phyloP scores from a whole-genome alignment of 129 eudicot genomes.

The Centaurea solstitialis region DNA sequence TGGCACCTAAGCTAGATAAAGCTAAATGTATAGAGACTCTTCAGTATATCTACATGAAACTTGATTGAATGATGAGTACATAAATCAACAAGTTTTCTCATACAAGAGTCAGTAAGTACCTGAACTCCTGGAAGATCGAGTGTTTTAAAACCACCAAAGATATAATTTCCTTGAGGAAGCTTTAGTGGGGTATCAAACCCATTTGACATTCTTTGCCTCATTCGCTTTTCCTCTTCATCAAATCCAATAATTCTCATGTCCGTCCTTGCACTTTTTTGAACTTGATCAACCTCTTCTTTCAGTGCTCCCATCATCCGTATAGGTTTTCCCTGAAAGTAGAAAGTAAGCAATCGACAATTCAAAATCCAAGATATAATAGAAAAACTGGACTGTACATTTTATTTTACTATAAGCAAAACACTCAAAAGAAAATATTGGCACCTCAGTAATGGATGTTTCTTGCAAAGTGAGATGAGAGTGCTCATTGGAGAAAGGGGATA shows the following conservation, averaged over 20 bases:
- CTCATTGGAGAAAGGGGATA: conserved; percentile 71
- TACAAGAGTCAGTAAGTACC: conserved; percentile 36
- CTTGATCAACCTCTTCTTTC: conserved; percentile 74
- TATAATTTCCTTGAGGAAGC: conserved; percentile 82
- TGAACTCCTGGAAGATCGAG: conserved; percentile 79
- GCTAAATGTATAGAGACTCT: neutral
- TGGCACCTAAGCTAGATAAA: neutral
- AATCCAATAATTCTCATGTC: conserved; percentile 88
- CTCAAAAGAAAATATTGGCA: conserved; percentile 14
- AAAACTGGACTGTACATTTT: neutral
- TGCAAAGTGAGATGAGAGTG: conserved; percentile 59
- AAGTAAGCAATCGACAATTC: neutral
- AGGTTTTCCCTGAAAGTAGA: conserved; percentile 66
- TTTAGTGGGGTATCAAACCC: conserved; percentile 40
- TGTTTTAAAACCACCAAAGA: conserved; percentile 77
- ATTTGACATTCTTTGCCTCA: conserved; percentile 48
- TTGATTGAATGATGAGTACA: neutral
- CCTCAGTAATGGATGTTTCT: conserved; percentile 58
- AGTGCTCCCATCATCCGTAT: conserved; percentile 90
- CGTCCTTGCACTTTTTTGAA: conserved; percentile 49
- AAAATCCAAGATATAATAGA: neutral
- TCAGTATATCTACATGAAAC: neutral
- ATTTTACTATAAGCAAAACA: neutral
- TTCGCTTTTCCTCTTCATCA: conserved; percentile 90
- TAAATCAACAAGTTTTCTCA: neutral